Evolutionary conservation across 371 early-diverging fungal species (phyloP), one percentile per base, ranked within the genome.

Genomic region (Apophysomyces elegans): DNA sequence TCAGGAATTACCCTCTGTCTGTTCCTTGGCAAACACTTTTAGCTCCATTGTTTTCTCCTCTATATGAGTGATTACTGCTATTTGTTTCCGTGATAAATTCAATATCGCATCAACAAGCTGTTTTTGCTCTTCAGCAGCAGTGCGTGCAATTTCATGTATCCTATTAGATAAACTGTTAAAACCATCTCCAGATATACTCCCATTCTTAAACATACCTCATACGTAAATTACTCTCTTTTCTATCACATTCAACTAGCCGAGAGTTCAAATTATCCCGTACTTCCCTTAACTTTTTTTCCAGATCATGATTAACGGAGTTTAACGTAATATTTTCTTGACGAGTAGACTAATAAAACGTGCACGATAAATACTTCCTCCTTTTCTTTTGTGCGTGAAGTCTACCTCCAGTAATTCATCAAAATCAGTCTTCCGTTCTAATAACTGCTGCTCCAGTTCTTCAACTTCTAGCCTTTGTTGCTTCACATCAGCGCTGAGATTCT

Each of bases 331-430:
- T 45, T 45, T 45, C 46, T 6, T n/a, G 13, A 45, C 46, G 46
- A 6, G 46, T 18, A n/a, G 46, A 13, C 46, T 45, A 45, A 14
- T 14, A 4, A 9, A 43, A 43, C 1, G 16, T 6, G 16, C 6
- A 14, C n/a, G 13, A 45, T 45, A 7, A 45, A 18, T 45, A 13
- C 13, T 45, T 7, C 16, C 46, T 18, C 16, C 2, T 13, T 13
- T 12, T 13, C 8, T 13, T 45, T 45, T 13, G 8, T 45, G 8
- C 46, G 32, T 2, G 32, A 26, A 26, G 32, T 13, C 6, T 45
- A 45, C 46, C 46, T 45, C 46, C 16, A 45, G 46, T 45, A 45
- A 18, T 45, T 45, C 46, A 13, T 45, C 46, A 45, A 45, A 45
- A 45, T 45, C 46, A 45, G 13, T 18, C 16, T 45, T 45, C 13